Evolutionary conservation across 768 basidiomycete genomes (phyloP).

Genomic region (Boletus barrowsii): DNA sequence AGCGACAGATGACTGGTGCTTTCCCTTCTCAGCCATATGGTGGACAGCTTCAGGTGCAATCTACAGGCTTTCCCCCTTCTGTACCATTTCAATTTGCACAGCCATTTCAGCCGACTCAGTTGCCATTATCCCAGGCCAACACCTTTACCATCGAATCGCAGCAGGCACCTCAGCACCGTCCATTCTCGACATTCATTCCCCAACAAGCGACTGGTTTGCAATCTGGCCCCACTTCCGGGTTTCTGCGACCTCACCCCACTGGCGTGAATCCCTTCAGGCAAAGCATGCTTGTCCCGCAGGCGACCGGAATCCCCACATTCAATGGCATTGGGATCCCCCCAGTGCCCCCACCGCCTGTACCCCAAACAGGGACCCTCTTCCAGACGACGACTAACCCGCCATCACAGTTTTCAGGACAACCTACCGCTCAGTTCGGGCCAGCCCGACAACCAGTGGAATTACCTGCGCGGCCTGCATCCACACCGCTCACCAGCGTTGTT

Average conservation of each 20-base stretch:
- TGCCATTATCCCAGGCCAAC: constrained; percentile 14
- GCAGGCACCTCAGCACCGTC: constrained; percentile 43
- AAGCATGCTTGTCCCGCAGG: constrained; percentile 64
- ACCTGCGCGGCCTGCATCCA: constrained; percentile 67
- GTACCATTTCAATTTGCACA: constrained; percentile 39
- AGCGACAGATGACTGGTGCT: constrained; percentile 50
- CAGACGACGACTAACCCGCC: constrained; percentile 9
- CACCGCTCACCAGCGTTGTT: constrained; percentile 53
- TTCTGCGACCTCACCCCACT: constrained; percentile 54
- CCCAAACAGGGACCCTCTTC: constrained; percentile 12
- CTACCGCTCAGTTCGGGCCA: constrained; percentile 7
- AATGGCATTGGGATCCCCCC: constrained; percentile 24
- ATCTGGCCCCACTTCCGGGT: constrained; percentile 40
- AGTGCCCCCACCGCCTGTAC: constrained; percentile 5
- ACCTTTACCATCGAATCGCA: constrained; percentile 35
- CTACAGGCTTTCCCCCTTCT: constrained; percentile 52
- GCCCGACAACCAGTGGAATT: constrained; percentile 21
- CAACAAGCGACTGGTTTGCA: constrained; percentile 49
- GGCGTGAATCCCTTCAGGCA: constrained; percentile 84
- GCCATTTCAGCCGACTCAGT: constrained; percentile 15
- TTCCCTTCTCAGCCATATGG: constrained; percentile 42
- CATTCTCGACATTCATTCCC: constrained; percentile 55
- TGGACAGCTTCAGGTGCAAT: constrained; percentile 47
- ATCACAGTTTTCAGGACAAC: constrained; percentile 13
- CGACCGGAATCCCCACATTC: constrained; percentile 55